Base-by-base conservation (phyloP, 1,139 yeast species). In the Candida pseudoviswanathii region DNA sequence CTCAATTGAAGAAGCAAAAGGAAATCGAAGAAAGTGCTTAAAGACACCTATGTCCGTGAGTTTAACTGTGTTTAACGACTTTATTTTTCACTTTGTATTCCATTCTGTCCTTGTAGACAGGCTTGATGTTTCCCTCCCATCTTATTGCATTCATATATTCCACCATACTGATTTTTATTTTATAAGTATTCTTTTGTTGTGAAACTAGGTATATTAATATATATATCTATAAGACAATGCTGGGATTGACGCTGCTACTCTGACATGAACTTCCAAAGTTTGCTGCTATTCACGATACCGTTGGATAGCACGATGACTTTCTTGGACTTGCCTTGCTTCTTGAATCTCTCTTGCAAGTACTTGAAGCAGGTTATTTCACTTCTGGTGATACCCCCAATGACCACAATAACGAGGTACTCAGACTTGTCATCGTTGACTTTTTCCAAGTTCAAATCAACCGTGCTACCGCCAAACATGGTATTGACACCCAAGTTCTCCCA, bases 381-480 rank as follows among this genome's bases (percentile, higher is more conserved):
- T 61, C 86, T 79, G 0, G 96, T 87, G n/a, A 89, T 71, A 0
- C 96, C 96, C 6, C 96, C 96, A 39, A 89, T 64, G 49, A 80
- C 60, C 30, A 75, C 74, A 3, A 81, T 68, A 30, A 87, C 68
- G 33, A 86, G 76, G 46, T 80, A 80, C 61, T 75, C 73, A 31
- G 50, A 46, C 27, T 44, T 50, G 31, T 50, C 53, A 47, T 69
- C 71, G 61, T 63, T 67, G 22, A 56, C 59, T 49, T 69, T 71
- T 40, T 67, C 64, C 3, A 78, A 54, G 45, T 71, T 70, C 27
- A 64, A 58, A 53, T 77, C 81, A 6, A 66, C 58, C 0, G 70
- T 63, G 33, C 63, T 64, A 0, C 80, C 80, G 25, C 61, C 62
- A 52, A 77, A 68, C 77, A 71, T 71, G 32, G 66, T 61, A 43